Evolutionary conservation across 108 stramenopile genomes (phyloP).

Genomic region (Bacterosira constricta): DNA sequence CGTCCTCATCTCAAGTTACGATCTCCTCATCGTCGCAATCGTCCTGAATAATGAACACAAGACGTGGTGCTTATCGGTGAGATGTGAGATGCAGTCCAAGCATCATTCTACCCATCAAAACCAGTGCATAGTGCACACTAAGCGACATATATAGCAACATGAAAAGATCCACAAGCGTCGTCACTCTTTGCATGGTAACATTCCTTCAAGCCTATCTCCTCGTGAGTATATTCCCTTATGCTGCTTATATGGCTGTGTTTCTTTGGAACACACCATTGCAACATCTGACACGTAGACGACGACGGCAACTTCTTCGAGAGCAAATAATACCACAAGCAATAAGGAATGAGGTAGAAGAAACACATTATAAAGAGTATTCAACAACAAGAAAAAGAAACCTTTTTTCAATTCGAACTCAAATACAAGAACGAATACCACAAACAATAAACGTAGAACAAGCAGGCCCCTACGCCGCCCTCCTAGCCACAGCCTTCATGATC

Average conservation of each 20-base stretch:
- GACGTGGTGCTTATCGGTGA: no score
- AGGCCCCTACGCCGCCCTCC: constrained; percentile 68
- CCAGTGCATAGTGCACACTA: background rate
- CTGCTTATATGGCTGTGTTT: constrained; percentile 65
- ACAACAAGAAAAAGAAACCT: background rate
- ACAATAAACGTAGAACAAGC: constrained; percentile 43
- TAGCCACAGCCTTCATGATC: constrained; percentile 73
- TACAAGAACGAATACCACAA: background rate
- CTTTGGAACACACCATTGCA: constrained; percentile 2
- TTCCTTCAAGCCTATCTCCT: constrained; percentile 50
- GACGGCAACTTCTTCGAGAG: no score
- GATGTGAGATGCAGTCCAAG: background rate
- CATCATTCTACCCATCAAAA: background rate
- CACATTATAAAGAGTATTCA: background rate
- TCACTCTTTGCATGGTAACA: constrained; percentile 18
- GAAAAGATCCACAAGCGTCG: constrained; percentile 6
- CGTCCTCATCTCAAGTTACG: no score
- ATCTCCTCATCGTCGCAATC: no score
- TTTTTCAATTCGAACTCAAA: background rate
- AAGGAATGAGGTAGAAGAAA: no score
- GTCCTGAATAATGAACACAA: no score
- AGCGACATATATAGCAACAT: background rate
- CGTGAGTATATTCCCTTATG: constrained; percentile 71
- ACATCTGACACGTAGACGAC: no score
- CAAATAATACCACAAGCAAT: no score